phyloP scores from a whole-genome alignment of 73 alveolate genomes.

The Paramecium biaurelia region DNA sequence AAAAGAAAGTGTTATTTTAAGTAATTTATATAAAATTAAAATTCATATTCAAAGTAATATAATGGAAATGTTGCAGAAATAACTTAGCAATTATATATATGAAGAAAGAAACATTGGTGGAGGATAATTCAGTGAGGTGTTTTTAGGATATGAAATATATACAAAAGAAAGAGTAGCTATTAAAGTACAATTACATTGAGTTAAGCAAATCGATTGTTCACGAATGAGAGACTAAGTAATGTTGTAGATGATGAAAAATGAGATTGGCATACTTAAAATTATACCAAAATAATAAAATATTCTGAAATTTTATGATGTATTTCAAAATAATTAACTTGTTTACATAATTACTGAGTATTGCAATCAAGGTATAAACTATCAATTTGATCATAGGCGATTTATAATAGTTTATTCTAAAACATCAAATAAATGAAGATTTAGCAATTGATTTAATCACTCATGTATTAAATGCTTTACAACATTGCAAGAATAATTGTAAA shows the following conservation, averaged over 20 bases:
- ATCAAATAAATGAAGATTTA: not conserved
- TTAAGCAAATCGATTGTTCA: constrained; percentile 43
- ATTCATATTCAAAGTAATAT: not conserved
- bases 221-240: constrained; percentile 28
- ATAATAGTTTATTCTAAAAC: not conserved
- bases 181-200: constrained; percentile 39
- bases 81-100: not conserved
- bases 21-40: not conserved
- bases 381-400: not conserved
- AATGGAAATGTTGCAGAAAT: not conserved
- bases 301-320: constrained; percentile 52
- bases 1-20: too few species aligned
- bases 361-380: constrained; percentile 32
- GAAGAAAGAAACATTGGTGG: constrained; percentile 46
- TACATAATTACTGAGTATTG: constrained; percentile 59
- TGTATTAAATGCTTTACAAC: constrained; percentile 31
- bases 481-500: constrained; percentile 43
- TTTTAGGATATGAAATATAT: constrained; percentile 20
- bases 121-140: constrained; percentile 60
- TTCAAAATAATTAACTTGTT: not conserved
- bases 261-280: constrained; percentile 1
- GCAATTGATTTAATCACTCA: not conserved
- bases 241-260: constrained; percentile 37
- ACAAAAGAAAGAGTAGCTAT: constrained; percentile 53
- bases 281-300: not conserved